These are phyloP conservation scores for Mallotus repandus DNA, from an alignment of 441 rosid genomes.

Conservation along the genomic window DNA sequence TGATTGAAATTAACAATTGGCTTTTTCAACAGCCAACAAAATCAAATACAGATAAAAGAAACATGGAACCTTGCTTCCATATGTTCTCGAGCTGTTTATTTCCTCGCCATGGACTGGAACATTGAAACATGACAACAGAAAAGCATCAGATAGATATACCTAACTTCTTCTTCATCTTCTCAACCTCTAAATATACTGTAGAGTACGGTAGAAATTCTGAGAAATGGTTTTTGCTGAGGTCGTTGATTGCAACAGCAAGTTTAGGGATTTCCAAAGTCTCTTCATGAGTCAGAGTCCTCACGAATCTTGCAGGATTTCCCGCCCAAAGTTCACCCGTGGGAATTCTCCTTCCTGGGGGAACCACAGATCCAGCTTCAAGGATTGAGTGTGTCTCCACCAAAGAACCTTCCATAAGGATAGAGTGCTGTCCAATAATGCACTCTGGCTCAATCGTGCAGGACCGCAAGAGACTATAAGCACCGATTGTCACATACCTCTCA, in stretches of 20 bases:
- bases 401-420: slow-evolving; percentile 98
- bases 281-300: slow-evolving; percentile 79
- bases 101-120: slow-evolving; percentile 34
- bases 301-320: slow-evolving; percentile 94
- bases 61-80: slow-evolving; percentile 29
- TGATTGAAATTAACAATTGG: slow-evolving; percentile 30
- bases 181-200: slow-evolving; percentile 89
- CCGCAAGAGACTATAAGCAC: slow-evolving; percentile 81
- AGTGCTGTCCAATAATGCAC: slow-evolving; percentile 94
- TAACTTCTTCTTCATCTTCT: slow-evolving; percentile 76
- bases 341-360: slow-evolving; percentile 96
- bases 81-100: slow-evolving; percentile 64
- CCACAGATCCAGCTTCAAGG: slow-evolving; percentile 96
- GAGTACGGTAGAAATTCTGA: slow-evolving; percentile 92
- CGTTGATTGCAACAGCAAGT: slow-evolving; percentile 91
- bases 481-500: slow-evolving; percentile 89
- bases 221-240: slow-evolving; percentile 76
- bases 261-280: slow-evolving; percentile 92
- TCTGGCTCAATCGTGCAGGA: slow-evolving; percentile 98
- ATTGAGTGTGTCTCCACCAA: slow-evolving; percentile 88
- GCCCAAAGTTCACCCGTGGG: slow-evolving; percentile 99
- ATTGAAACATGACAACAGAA: slow-evolving; percentile 23
- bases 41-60: slow-evolving; percentile 31
- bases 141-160: slow-evolving; percentile 59
- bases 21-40: slow-evolving; percentile 30